Conservation (phyloP, 129 eudicot species). For the Ambrosia trifida region DNA sequence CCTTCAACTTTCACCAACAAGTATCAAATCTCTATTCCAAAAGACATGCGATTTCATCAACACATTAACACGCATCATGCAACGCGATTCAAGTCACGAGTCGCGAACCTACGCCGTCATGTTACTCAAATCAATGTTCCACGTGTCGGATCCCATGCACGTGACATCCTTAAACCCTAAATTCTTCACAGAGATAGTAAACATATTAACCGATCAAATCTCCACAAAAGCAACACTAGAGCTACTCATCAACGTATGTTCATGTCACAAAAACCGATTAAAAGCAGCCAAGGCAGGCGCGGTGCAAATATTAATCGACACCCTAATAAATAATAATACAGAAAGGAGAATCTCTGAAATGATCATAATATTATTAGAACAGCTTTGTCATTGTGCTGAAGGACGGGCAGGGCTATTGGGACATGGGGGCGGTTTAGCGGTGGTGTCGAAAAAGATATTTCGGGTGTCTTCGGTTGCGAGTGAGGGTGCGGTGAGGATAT, state of each 20-base stretch:
- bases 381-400: slow-evolving; percentile 35
- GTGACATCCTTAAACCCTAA: slow-evolving; percentile 3
- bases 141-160: slow-evolving; percentile 29
- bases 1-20: slow-evolving; percentile 19
- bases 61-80: slow-evolving; percentile 20
- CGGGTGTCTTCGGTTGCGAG: slow-evolving; percentile 37
- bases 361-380: slow-evolving; percentile 7
- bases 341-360: slow-evolving; percentile 30
- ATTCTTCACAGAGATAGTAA: not conserved
- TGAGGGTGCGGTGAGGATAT: slow-evolving; percentile 31
- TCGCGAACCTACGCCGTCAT: slow-evolving; percentile 30
- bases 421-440: slow-evolving; percentile 39
- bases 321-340: not conserved
- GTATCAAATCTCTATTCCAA: not conserved
- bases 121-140: slow-evolving; percentile 21
- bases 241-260: slow-evolving; percentile 24
- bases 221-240: slow-evolving; percentile 37
- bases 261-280: slow-evolving; percentile 27
- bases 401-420: slow-evolving; percentile 36
- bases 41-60: slow-evolving; percentile 17
- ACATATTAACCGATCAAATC: slow-evolving; percentile 18
- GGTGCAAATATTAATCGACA: slow-evolving; percentile 4
- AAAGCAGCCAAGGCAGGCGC: slow-evolving; percentile 25
- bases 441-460: slow-evolving; percentile 39
- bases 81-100: slow-evolving; percentile 21